These are phyloP conservation scores for Nissolia schottii DNA, from an alignment of 306 rosid genomes.

Conservation along the genomic window DNA sequence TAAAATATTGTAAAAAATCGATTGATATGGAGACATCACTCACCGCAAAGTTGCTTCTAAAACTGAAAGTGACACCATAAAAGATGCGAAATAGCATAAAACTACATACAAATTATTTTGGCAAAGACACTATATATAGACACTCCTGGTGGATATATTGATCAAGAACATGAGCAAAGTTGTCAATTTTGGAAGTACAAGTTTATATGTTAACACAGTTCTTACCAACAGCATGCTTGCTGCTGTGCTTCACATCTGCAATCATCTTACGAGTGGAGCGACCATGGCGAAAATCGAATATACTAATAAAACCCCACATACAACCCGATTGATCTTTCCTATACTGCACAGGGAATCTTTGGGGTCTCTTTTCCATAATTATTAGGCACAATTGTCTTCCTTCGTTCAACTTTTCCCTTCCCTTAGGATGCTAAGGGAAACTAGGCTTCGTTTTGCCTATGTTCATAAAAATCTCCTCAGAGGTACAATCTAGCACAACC, in stretches of 20 bases:
- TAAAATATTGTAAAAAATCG: not conserved
- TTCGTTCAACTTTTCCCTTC: not conserved
- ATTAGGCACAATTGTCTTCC: conserved; percentile 17
- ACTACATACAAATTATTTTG: not conserved
- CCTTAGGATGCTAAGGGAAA: conserved; percentile 12
- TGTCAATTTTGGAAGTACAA: conserved; percentile 13
- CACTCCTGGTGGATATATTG: not conserved
- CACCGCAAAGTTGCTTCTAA: not conserved
- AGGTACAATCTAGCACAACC: conserved; percentile 34
- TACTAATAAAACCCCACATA: conserved; percentile 89
- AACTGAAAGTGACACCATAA: not conserved
- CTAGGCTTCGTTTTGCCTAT: not conserved
- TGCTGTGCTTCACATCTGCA: conserved; percentile 62
- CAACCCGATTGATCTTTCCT: conserved; percentile 87
- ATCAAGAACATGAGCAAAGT: not conserved
- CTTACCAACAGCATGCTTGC: conserved; percentile 60
- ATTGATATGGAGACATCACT: not conserved
- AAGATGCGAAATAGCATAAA: not conserved
- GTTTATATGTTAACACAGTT: not conserved
- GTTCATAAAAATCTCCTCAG: conserved; percentile 24
- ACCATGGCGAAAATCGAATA: conserved; percentile 87
- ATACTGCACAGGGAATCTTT: conserved; percentile 52
- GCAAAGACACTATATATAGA: not conserved
- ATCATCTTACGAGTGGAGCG: conserved; percentile 66
- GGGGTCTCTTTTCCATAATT: conserved; percentile 68